Evolutionary conservation across 75 land plant species (phyloP), one percentile per base, ranked within the genome.

Genomic region (Sequoiadendron giganteum): DNA sequence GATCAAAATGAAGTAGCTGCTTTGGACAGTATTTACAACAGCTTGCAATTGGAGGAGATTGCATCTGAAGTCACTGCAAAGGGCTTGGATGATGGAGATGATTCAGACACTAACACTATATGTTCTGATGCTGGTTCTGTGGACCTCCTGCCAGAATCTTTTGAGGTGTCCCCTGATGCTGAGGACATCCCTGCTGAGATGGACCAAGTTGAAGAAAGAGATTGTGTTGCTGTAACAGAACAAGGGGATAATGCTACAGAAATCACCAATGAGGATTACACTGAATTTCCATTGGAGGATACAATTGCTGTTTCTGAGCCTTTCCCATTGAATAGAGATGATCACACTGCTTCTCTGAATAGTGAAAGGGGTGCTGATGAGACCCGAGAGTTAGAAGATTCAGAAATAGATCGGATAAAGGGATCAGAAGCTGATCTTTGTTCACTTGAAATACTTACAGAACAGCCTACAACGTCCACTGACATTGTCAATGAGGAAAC

Each of bases 161-260:
- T 82, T n/a, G 84, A 82, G 48, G 54, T 10, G 84, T n/a, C 49
- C 28, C 84, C 84, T 10, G 30, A 82, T 43, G 84, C 84, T 47
- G 84, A 82, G 52, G 84, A 47, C 84, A 45, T 47, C 28, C n/a
- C 82, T 39, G 82, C 9, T 42, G 82, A 79, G 47, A 42, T 79
- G 47, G 43, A 79, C 3, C 82, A 19, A 21, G 82, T 40, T 42
- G 45, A 79, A 25, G 82, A 79, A 40, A 79, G 10, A 79, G 5
- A 19, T 79, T 79, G 38, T 79, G 82, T 40, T 19, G 40, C 82
- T 19, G 47, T 42, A n/a, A 79, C 21, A 39, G 82, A 79, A 79
- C 82, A 79, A 79, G 82, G 47, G 82, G 43, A 2, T 40, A 79
- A 7, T 8, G 45, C 82, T 42, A 42, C 38, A 40, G 47, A 15